Evolutionary conservation across 179 eudicot genomes (phyloP).

Genomic region (Silene vulgaris): DNA sequence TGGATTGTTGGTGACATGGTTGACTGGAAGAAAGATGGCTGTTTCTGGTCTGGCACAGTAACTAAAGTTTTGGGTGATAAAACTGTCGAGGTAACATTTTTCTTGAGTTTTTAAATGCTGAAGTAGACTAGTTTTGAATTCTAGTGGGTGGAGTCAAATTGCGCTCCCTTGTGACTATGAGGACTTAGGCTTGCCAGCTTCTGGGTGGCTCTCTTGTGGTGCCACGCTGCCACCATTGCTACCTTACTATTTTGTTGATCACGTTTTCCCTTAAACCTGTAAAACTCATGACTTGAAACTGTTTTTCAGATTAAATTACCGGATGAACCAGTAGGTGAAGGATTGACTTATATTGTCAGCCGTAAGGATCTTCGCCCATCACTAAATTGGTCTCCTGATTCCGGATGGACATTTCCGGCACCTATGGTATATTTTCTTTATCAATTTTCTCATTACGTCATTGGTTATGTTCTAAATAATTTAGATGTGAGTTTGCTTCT

Average conservation of each 20-base stretch:
- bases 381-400: constrained; percentile 60
- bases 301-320: constrained; percentile 42
- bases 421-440: constrained; percentile 35
- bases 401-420: constrained; percentile 60
- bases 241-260: constrained; percentile 3
- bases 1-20: constrained; percentile 84
- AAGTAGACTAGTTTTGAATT: neutral
- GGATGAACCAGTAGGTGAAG: constrained; percentile 69
- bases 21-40: constrained; percentile 58
- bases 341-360: constrained; percentile 36
- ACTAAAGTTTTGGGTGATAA: constrained; percentile 43
- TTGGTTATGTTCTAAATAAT: neutral
- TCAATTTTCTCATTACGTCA: neutral
- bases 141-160: neutral
- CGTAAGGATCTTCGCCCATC: constrained; percentile 74
- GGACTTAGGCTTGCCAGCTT: constrained; percentile 13
- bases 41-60: constrained; percentile 71
- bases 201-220: neutral
- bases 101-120: neutral
- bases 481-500: constrained; percentile 11
- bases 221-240: neutral
- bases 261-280: constrained; percentile 6
- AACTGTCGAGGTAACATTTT: constrained; percentile 49
- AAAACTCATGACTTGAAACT: neutral
- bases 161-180: neutral